These are phyloP conservation scores for Cryphonectria radicalis DNA, from an alignment of 2,329 filamentous ascomycete genomes.

Conservation along the genomic window DNA sequence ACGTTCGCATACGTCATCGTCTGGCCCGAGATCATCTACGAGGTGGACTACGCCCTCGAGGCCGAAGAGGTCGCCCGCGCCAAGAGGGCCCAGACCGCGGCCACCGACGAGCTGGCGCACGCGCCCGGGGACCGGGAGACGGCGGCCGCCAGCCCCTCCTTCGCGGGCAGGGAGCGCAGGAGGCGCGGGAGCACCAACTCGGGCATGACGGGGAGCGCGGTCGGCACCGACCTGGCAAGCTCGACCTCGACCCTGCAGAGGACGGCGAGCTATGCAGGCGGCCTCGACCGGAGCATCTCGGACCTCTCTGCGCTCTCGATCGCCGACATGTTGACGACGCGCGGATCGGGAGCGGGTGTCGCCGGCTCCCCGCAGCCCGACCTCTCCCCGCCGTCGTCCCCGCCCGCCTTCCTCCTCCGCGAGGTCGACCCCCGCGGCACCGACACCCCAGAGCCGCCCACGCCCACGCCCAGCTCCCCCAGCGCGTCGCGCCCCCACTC, in stretches of 20 bases:
- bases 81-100: constrained; percentile 34
- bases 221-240: constrained; percentile 27
- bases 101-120: constrained; percentile 27
- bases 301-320: constrained; percentile 29
- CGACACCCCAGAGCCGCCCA: constrained; percentile 12
- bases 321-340: constrained; percentile 19
- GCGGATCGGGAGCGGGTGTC: constrained; percentile 31
- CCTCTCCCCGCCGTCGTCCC: constrained; percentile 31
- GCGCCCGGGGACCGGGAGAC: constrained; percentile 23
- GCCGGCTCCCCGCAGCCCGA: constrained; percentile 32
- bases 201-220: constrained; percentile 14
- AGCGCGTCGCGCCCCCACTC: constrained; percentile 30
- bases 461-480: constrained; percentile 25
- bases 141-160: constrained; percentile 30
- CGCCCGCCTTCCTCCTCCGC: constrained; percentile 30
- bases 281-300: constrained; percentile 30
- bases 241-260: constrained; percentile 33
- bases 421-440: constrained; percentile 14
- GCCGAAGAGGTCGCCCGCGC: constrained; percentile 59
- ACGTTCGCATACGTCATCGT: constrained; percentile 90
- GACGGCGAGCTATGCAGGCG: constrained; percentile 23
- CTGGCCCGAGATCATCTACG: constrained; percentile 79
- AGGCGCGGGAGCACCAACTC: constrained; percentile 26
- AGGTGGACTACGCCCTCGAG: constrained; percentile 74
- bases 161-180: constrained; percentile 26